phyloP scores from a whole-genome alignment of 2,329 filamentous ascomycete genomes.

The Davidsoniella eucalypti region DNA sequence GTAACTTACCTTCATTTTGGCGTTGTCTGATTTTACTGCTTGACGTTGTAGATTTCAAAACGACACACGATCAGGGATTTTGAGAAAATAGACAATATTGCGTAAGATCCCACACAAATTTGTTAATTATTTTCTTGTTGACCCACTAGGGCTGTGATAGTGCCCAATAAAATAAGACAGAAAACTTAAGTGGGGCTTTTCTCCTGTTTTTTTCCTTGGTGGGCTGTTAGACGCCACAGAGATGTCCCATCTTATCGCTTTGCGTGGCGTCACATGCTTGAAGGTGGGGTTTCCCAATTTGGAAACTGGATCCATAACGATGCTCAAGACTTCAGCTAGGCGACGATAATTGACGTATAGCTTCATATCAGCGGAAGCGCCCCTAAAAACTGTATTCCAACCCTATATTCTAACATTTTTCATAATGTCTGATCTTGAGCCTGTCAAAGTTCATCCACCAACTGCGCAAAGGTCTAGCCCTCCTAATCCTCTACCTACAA shows the following conservation, averaged over 20 bases:
- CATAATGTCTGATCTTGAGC: neutral
- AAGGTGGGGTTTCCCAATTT: too few relatives aligned
- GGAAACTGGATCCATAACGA: too few relatives aligned
- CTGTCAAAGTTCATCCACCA: slow-evolving; percentile 26
- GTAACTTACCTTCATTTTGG: slow-evolving; percentile 13
- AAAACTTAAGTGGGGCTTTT: neutral
- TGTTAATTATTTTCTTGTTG: slow-evolving; percentile 5
- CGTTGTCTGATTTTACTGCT: slow-evolving; percentile 13
- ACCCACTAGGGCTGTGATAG: slow-evolving; percentile 10
- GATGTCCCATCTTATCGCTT: too few relatives aligned
- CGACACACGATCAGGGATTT: slow-evolving; percentile 1
- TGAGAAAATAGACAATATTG: slow-evolving; percentile 8
- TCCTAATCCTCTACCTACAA: slow-evolving; percentile 51
- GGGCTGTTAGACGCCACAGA: too few relatives aligned
- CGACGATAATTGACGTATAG: neutral
- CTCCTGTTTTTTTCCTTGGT: too few relatives aligned
- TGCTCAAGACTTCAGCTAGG: neutral
- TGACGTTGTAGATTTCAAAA: slow-evolving; percentile 8
- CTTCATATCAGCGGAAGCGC: neutral
- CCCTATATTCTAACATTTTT: neutral
- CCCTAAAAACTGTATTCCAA: neutral
- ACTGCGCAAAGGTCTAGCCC: slow-evolving; percentile 13
- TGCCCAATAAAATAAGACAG: neutral
- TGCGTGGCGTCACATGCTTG: too few relatives aligned
- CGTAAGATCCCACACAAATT: slow-evolving; percentile 7